phyloP scores from a whole-genome alignment of 208 protist genomes.

The Trypanosoma congolense region DNA sequence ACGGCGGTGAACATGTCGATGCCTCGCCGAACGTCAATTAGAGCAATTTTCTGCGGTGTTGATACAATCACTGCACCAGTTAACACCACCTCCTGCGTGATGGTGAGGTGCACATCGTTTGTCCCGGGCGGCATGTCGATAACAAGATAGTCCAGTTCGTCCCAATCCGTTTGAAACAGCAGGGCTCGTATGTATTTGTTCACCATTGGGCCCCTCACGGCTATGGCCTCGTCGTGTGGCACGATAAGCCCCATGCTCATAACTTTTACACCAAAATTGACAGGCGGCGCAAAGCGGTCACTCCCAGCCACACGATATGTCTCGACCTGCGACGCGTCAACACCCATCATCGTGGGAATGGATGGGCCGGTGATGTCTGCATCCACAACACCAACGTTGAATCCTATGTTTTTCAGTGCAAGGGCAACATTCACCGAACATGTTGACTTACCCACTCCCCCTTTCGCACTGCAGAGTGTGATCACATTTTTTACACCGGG shows the following conservation, averaged over 20 bases:
- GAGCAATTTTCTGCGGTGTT: conserved; percentile 94
- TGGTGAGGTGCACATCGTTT: conserved; percentile 89
- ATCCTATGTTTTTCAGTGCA: conserved; percentile 77
- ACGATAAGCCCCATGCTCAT: conserved; percentile 92
- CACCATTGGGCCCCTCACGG: conserved; percentile 89
- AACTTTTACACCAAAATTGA: conserved; percentile 89
- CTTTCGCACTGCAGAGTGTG: conserved; percentile 88
- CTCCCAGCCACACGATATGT: conserved; percentile 80
- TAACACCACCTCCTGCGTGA: conserved; percentile 84
- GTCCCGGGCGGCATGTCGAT: conserved; percentile 93
- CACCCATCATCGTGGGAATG: conserved; percentile 84
- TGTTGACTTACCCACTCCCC: conserved; percentile 93
- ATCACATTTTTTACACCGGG: conserved; percentile 79
- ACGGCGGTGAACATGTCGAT: conserved; percentile 95
- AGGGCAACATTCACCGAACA: conserved; percentile 86
- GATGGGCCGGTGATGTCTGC: conserved; percentile 90
- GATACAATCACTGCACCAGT: conserved; percentile 94
- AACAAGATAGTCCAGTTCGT: conserved; percentile 90
- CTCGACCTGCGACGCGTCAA: conserved; percentile 76
- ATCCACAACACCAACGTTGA: conserved; percentile 84
- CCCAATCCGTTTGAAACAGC: conserved; percentile 88
- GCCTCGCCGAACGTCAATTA: conserved; percentile 87
- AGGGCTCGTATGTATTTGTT: conserved; percentile 88
- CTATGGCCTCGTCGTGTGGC: conserved; percentile 83
- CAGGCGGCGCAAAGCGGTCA: conserved; percentile 76